Evolutionary conservation across 257 asterid species (phyloP).

Genomic region (Solanum chilense): DNA sequence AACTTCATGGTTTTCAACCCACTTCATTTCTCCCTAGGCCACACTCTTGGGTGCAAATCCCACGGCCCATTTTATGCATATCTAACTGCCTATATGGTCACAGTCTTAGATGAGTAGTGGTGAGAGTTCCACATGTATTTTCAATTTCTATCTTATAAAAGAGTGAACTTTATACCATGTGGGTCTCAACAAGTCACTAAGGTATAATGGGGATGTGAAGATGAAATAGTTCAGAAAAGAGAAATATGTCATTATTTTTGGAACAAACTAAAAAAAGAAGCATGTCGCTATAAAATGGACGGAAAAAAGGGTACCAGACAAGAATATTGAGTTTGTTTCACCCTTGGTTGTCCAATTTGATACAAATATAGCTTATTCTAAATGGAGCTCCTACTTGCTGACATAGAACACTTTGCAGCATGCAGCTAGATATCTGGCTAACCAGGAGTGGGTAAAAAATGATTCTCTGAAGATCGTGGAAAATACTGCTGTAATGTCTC

Average conservation of each 20-base stretch:
- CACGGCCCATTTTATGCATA: background rate
- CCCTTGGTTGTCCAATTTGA: background rate
- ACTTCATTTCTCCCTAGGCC: background rate
- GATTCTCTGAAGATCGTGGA: constrained; percentile 99
- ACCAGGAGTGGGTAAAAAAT: constrained; percentile 99
- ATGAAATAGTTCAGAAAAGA: background rate
- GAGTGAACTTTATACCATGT: background rate
- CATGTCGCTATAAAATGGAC: background rate
- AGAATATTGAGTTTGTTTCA: background rate
- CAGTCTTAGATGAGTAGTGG: background rate
- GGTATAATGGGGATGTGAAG: background rate
- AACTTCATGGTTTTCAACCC: background rate
- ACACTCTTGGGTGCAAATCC: background rate
- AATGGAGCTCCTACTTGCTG: constrained; percentile 4
- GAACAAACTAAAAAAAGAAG: background rate
- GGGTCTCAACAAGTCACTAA: background rate
- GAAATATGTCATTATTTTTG: background rate
- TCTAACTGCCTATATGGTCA: background rate
- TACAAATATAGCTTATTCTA: constrained; percentile 2
- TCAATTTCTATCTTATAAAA: background rate
- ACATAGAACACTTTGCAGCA: constrained; percentile 52
- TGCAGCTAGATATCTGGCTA: constrained; percentile 98
- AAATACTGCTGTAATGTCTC: constrained; percentile 91
- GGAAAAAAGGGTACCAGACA: background rate
- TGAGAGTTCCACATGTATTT: background rate